Conservation (phyloP, 192 early-diverging fungal species). For the Backusella tuberculispora region DNA sequence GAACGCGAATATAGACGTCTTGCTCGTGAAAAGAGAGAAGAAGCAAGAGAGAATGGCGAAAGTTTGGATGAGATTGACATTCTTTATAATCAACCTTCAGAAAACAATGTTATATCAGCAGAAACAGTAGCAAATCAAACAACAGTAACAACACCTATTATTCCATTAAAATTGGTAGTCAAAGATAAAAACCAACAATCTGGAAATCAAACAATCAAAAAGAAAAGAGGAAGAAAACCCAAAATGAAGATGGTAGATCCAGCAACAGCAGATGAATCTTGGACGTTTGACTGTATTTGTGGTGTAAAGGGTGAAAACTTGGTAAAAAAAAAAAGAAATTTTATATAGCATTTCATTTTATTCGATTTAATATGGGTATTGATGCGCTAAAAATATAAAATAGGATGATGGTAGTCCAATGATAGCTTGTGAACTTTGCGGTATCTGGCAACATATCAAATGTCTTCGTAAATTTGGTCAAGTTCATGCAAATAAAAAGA, state of each 20-base stretch:
- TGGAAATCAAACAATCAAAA: slow-evolving; percentile 6
- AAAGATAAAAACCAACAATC: not conserved
- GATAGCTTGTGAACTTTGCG: slow-evolving; percentile 71
- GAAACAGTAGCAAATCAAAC: slow-evolving; percentile 37
- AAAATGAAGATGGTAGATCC: slow-evolving; percentile 30
- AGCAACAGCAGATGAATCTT: slow-evolving; percentile 41
- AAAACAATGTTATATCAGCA: not conserved
- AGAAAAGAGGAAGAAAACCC: slow-evolving; percentile 25
- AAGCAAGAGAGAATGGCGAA: not conserved
- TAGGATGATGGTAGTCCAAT: slow-evolving; percentile 72
- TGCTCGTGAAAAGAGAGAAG: slow-evolving; percentile 20
- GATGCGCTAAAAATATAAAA: not conserved
- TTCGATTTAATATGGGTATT: not conserved
- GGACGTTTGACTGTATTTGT: slow-evolving; percentile 56
- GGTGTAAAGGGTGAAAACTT: slow-evolving; percentile 51
- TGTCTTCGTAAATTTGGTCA: slow-evolving; percentile 54
- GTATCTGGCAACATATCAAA: slow-evolving; percentile 72
- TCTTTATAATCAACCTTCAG: not conserved
- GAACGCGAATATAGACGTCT: slow-evolving; percentile 38
- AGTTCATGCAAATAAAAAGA: slow-evolving; percentile 30
- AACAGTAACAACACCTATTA: slow-evolving; percentile 29
- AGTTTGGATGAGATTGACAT: not conserved
- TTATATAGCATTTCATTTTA: not conserved
- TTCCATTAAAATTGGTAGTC: slow-evolving; percentile 1
- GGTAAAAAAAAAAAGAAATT: slow-evolving; percentile 34